Base-by-base conservation (phyloP, 2,329 filamentous ascomycete species). In the Fusarium beomiforme region DNA sequence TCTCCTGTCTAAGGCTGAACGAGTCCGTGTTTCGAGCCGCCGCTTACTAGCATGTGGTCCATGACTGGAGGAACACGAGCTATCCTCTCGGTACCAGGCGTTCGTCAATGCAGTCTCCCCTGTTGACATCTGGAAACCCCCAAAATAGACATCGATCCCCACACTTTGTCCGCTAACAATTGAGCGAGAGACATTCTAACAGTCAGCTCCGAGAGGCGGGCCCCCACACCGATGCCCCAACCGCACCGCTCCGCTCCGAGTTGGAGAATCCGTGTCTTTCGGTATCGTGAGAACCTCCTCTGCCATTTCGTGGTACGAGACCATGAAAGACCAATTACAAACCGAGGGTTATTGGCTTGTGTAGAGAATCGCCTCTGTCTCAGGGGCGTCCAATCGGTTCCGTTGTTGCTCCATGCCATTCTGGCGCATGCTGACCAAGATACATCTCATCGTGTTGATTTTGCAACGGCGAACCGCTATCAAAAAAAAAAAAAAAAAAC, bases 141-240 rank as follows among this genome's bases (percentile, higher is more conserved):
- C 59, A 75, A 76, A 76, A 76, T 75, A 75, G 71, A 56, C 29
- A 59, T 62, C 14, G 29, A 59, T 60, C 74, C 71, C 72, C 74
- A 72, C 71, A 73, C 39, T 29, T 29, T 60, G 39, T 42, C 36
- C 62, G 61, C 64, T 67, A 65, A 67, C 53, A 61, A 17, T 49
- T 58, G 36, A 65, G 62, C 36, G 44, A 65, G 44, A 59, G 42
- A 61, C 36, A 37, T 21, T 62, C 31, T 26, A 51, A 53, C n/a
- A 67, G 21, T 26, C 43, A 56, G 56, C 64, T 72, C 75, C 73
- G 73, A 70, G 42, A 67, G 26, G 51, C 44, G 59, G 67, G 33
- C 23, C 47, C 75, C 67, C 67, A 67, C 65, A 57, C 60, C 59
- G 73, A 62, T 36, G 34, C 12, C 26, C 56, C 47, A 47, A 36